A percentile compares a stretch with the other conserved stretches of the same genome.
These are phyloP conservation scores for Prototheca cutis DNA, from an alignment of 163 green algal species.

Conservation along the genomic window DNA sequence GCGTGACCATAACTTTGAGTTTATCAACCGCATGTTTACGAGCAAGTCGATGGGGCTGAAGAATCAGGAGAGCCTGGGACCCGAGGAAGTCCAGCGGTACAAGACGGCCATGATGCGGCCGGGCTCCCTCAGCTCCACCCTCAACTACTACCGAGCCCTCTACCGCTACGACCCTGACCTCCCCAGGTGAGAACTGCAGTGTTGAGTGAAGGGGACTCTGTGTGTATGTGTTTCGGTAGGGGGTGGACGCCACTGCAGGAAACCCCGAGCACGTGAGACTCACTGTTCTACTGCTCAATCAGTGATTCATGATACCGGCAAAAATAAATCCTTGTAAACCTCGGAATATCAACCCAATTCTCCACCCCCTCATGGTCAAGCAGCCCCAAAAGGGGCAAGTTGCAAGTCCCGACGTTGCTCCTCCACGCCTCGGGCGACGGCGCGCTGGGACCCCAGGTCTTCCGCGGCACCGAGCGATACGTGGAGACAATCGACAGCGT, in stretches of 20 bases:
- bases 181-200: not conserved
- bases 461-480: constrained; percentile 12
- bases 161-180: not conserved
- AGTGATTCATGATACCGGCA: not conserved
- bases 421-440: constrained; percentile 37
- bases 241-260: no score
- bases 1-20: constrained; percentile 3
- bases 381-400: constrained; percentile 7
- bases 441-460: constrained; percentile 26
- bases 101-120: constrained; percentile 27
- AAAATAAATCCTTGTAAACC: not conserved
- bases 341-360: no score
- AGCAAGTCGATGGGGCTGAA: not conserved
- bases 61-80: not conserved
- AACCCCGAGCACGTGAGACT: no score
- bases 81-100: constrained; percentile 34
- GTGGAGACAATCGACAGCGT: constrained; percentile 12
- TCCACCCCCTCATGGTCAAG: not conserved
- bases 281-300: not conserved
- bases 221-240: no score
- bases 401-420: constrained; percentile 32
- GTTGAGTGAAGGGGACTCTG: no score
- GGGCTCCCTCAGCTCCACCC: constrained; percentile 25
- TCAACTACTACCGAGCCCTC: constrained; percentile 55
- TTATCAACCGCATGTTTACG: constrained; percentile 1